Conservation (phyloP, 2,329 filamentous ascomycete genomes). For the Fusarium illudens region DNA sequence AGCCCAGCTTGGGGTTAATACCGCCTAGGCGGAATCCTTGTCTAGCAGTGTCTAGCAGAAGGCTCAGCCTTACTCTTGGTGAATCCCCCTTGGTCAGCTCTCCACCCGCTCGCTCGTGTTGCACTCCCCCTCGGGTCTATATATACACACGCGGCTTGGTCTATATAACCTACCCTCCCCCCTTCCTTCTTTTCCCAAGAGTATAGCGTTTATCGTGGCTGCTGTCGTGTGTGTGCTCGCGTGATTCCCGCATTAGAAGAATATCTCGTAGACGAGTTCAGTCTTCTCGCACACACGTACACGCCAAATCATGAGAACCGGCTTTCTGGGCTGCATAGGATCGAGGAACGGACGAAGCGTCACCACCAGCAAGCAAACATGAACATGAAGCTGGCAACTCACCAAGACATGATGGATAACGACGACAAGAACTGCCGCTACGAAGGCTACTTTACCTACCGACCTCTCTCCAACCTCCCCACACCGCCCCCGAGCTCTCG, state of each 20-base stretch:
- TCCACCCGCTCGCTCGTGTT: constrained; percentile 39
- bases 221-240: constrained; percentile 37
- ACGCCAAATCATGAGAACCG: constrained; percentile 38
- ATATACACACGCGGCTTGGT: constrained; percentile 34
- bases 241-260: constrained; percentile 35
- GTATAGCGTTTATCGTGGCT: constrained; percentile 32
- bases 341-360: constrained; percentile 31
- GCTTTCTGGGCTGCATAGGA: constrained; percentile 29
- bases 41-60: constrained; percentile 31
- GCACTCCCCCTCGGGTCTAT: constrained; percentile 26
- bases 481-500: constrained; percentile 68
- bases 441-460: constrained; percentile 69
- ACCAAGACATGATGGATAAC: constrained; percentile 19
- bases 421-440: constrained; percentile 29
- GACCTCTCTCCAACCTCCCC: constrained; percentile 72
- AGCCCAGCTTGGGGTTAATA: constrained; percentile 20
- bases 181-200: constrained; percentile 19
- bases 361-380: constrained; percentile 28
- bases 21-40: constrained; percentile 34
- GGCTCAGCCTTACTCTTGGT: constrained; percentile 42
- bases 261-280: constrained; percentile 32
- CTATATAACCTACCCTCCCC: constrained; percentile 40
- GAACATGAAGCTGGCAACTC: constrained; percentile 34
- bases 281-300: constrained; percentile 18
- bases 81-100: constrained; percentile 21